A percentile compares a stretch with the other conserved stretches of the same genome.
Evolutionary conservation across 129 eudicot species (phyloP).

Genomic region (Chrysanthemum makinoi): DNA sequence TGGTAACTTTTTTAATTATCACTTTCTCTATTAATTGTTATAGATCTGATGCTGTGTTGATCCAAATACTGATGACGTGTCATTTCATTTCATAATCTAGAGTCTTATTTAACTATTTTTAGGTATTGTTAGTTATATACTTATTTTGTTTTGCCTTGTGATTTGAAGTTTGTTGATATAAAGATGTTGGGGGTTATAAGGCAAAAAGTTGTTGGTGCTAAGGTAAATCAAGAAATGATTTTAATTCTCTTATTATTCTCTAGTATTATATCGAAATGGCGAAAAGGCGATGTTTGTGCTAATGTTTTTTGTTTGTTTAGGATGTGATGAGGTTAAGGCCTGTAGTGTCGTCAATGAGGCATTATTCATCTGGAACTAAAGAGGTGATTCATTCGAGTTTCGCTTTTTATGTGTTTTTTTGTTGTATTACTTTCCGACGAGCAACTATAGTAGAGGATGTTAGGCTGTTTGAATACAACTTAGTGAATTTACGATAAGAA

Average conservation of each 20-base stretch:
- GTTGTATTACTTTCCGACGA: neutral
- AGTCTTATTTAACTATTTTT: neutral
- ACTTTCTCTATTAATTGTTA: neutral
- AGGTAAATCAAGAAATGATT: slow-evolving; percentile 25
- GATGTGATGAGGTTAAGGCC: slow-evolving; percentile 41
- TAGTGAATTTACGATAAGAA: neutral
- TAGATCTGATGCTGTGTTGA: slow-evolving; percentile 20
- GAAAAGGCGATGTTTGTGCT: too few species aligned
- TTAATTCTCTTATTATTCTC: neutral
- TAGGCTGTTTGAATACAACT: neutral
- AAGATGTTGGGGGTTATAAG: slow-evolving; percentile 39
- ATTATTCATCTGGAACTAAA: slow-evolving; percentile 44
- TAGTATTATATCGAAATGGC: too few species aligned
- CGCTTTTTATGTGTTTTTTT: neutral
- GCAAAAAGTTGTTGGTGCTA: slow-evolving; percentile 32
- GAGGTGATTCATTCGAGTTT: slow-evolving; percentile 33
- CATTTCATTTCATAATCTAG: too few species aligned
- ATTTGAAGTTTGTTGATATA: slow-evolving; percentile 1
- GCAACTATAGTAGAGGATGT: neutral
- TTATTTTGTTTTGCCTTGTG: neutral
- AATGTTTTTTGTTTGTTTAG: slow-evolving; percentile 1
- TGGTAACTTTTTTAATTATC: neutral
- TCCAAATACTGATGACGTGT: too few species aligned
- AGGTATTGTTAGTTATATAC: neutral
- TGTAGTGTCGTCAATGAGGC: slow-evolving; percentile 33